Percentiles rank a stretch among this genome's conserved stretches.
These are phyloP conservation scores for Starmerella etchellsii DNA, from an alignment of 805 yeast species.

Conservation along the genomic window DNA sequence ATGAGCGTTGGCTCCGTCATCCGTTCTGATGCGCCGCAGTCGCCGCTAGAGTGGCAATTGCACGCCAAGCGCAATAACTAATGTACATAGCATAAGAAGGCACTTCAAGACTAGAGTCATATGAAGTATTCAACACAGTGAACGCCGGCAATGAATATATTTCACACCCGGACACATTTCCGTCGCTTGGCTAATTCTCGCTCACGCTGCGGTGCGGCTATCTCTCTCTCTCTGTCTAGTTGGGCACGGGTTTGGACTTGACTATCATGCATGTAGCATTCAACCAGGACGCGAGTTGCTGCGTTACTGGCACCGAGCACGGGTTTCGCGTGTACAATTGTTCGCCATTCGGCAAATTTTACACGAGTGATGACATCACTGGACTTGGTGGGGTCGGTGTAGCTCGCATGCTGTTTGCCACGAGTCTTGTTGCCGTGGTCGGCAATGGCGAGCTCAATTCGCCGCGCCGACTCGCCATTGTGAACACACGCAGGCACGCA, in stretches of 20 bases:
- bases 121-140: no score
- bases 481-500: constrained; percentile 52
- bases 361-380: constrained; percentile 31
- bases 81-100: no score
- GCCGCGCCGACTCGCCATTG: constrained; percentile 69
- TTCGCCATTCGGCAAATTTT: constrained; percentile 72
- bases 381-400: constrained; percentile 31
- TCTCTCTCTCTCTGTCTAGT: no score
- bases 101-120: no score
- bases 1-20: constrained; percentile 85
- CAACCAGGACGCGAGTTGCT: constrained; percentile 81
- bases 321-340: constrained; percentile 72
- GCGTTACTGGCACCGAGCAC: constrained; percentile 55
- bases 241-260: no score
- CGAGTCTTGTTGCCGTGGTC: constrained; percentile 74
- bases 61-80: constrained; percentile 2
- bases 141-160: no score
- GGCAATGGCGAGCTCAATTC: constrained; percentile 56
- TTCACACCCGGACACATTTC: no score
- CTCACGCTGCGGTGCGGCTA: no score
- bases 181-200: no score
- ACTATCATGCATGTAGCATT: constrained; percentile 34
- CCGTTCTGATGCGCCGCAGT: constrained; percentile 24
- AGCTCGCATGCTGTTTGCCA: constrained; percentile 81
- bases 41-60: constrained; percentile 14